These are phyloP conservation scores for Barbatosphaeria neglecta DNA, from an alignment of 495 filamentous ascomycete species.

Conservation along the genomic window DNA sequence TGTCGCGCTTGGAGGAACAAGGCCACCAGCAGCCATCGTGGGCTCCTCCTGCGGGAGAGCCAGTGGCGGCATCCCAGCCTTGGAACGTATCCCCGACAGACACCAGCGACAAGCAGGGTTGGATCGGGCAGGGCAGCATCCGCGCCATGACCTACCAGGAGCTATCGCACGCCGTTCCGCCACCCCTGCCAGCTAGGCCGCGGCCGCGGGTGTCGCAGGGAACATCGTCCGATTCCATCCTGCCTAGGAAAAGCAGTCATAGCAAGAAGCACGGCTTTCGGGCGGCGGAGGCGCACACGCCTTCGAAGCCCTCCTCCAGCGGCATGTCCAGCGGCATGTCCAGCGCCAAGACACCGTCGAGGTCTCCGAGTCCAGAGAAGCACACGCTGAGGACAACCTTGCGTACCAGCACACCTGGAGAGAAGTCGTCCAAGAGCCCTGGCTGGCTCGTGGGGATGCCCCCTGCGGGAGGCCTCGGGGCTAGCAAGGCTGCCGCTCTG, in stretches of 20 bases:
- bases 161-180: constrained; percentile 57
- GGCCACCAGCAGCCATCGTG: constrained; percentile 19
- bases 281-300: neutral
- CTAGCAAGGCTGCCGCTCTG: constrained; percentile 77
- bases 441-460: constrained; percentile 15
- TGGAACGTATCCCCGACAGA: neutral
- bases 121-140: constrained; percentile 70
- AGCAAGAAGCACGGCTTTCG: constrained; percentile 5
- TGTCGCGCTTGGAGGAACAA: constrained; percentile 55
- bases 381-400: constrained; percentile 76
- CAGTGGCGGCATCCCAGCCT: neutral
- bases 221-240: constrained; percentile 25
- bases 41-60: neutral
- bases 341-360: constrained; percentile 31
- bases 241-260: constrained; percentile 37
- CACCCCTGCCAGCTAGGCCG: constrained; percentile 38
- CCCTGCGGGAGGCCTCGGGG: constrained; percentile 32
- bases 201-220: neutral
- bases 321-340: constrained; percentile 3
- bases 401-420: constrained; percentile 45
- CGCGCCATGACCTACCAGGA: constrained; percentile 68
- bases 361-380: constrained; percentile 74
- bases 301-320: neutral
- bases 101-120: constrained; percentile 24
- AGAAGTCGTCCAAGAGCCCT: constrained; percentile 44